Evolutionary conservation across 2,329 filamentous ascomycete species (phyloP), one percentile per base, ranked within the genome.

Genomic region (Scedosporium aurantiacum): DNA sequence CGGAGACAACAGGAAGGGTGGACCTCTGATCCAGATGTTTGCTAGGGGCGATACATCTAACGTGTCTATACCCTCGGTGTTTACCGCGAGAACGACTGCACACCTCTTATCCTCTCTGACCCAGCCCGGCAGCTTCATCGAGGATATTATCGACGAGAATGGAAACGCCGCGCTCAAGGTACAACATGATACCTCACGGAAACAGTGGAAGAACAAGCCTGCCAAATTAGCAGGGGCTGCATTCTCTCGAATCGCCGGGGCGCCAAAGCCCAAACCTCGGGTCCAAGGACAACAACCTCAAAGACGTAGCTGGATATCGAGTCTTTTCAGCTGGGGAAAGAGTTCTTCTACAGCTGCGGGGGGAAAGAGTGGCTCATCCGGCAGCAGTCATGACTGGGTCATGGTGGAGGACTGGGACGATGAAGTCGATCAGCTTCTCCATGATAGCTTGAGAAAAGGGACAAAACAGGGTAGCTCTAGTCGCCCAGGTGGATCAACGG

Each of bases 21-120:
- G 91, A 3, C 89, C 89, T 41, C 77, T 99, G 64, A 90, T 97
- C 58, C 94, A 95, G 67, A 99, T 99, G 94, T 97, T 96, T 72
- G 94, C 94, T n/a, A 86, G 90, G 68, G 94, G 93, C 43, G 92
- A 97, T 70, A 96, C 93, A 3, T 95, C 92, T 40, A 96, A 97
- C 69, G 84, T 97, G 66, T 91, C 91, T 0, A 97, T 99, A 60
- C 92, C 94, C 1, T 90, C 94, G 0, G 81, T 97, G 8, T 99
- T 99, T 73, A 97, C 94, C 0, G 95, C 93, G 0, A 86, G 94
- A 67, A 97, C 91, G 0, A 97, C 93, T 0, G 94, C 94, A 1
- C 93, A 97, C 71, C 79, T 99, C 14, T 80, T 99, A 16, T 96
- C 92, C 1, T 91, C 92, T 6, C 80, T 97, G 63, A 87, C 94